These are phyloP conservation scores for Podosphaera fusca DNA, from an alignment of 2,329 filamentous ascomycete species.

Conservation along the genomic window DNA sequence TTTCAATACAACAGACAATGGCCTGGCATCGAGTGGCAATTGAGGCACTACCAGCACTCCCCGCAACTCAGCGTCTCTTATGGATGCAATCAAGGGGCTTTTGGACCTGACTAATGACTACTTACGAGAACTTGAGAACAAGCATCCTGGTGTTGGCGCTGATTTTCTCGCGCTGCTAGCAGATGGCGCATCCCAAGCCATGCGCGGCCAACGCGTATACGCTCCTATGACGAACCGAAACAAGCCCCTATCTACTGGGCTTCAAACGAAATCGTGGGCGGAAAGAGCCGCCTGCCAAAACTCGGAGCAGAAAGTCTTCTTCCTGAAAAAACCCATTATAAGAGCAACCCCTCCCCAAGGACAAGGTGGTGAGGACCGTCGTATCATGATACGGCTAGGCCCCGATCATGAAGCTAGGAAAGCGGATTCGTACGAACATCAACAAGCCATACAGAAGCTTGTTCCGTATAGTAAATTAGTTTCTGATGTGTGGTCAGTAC, in stretches of 20 bases:
- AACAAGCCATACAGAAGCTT: background rate
- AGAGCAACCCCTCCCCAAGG: background rate
- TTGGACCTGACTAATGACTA: background rate
- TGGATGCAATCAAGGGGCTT: background rate
- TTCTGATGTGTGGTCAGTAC: background rate
- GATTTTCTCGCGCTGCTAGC: constrained; percentile 1
- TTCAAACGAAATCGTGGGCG: background rate
- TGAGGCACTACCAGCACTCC: background rate
- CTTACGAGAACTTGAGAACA: background rate
- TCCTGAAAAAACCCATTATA: background rate
- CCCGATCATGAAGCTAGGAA: background rate
- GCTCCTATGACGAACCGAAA: background rate
- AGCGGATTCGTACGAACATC: background rate
- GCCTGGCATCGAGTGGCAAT: background rate
- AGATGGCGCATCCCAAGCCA: background rate
- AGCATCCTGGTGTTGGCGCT: background rate
- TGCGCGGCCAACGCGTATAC: background rate
- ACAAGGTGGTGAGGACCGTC: background rate
- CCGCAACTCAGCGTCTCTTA: background rate
- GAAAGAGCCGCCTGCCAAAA: background rate
- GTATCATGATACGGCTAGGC: background rate
- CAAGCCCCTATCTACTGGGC: background rate
- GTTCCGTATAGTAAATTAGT: background rate
- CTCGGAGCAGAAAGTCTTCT: background rate
- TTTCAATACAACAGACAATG: background rate